These are phyloP conservation scores for Paxillus rubicundulus DNA, from an alignment of 768 basidiomycete genomes.

Conservation along the genomic window DNA sequence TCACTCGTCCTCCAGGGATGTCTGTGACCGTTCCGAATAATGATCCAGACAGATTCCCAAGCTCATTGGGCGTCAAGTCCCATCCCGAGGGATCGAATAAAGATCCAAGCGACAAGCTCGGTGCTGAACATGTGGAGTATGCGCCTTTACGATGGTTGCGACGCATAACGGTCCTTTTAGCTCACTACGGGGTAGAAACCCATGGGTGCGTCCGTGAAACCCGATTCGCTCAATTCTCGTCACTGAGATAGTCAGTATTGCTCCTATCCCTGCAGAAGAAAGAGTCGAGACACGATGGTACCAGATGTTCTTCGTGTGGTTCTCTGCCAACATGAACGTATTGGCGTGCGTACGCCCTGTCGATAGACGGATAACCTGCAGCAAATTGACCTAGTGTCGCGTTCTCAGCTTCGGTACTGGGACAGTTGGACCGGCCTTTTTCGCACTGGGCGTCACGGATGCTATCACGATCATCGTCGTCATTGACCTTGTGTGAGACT, in stretches of 20 bases:
- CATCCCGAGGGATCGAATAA: constrained; percentile 4
- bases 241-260: constrained; percentile 27
- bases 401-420: constrained; percentile 45
- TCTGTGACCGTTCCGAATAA: not conserved
- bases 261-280: constrained; percentile 36
- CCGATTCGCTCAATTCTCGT: not conserved
- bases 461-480: constrained; percentile 40
- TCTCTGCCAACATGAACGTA: constrained; percentile 46
- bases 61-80: not conserved
- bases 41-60: not conserved
- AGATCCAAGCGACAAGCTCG: not conserved
- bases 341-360: constrained; percentile 33
- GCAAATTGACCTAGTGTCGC: not conserved
- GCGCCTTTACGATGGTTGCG: constrained; percentile 14
- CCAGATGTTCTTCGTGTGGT: constrained; percentile 53
- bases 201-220: constrained; percentile 33
- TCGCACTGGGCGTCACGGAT: constrained; percentile 43
- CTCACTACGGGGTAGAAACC: constrained; percentile 39
- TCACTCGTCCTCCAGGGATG: no score
- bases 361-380: no score
- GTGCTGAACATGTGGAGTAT: not conserved
- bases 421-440: constrained; percentile 49
- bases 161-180: constrained; percentile 27
- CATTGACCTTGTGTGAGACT: constrained; percentile 43
- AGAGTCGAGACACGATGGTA: constrained; percentile 41